Evolutionary conservation across 2,329 filamentous ascomycete genomes (phyloP).

Genomic region (Fusarium sp.): DNA sequence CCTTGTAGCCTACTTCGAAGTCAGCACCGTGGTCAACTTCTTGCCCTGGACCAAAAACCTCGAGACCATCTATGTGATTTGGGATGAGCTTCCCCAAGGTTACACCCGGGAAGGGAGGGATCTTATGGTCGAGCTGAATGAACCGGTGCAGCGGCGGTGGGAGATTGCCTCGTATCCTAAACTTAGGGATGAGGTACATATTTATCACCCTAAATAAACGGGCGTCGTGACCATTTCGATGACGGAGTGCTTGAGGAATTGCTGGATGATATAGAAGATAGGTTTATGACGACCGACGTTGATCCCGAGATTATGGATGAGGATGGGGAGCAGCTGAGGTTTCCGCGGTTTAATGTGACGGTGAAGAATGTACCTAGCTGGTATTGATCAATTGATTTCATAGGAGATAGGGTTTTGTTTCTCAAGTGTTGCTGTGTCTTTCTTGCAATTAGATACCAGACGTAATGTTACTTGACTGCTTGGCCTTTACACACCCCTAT

Average conservation of each 20-base stretch:
- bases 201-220: conserved; percentile 14
- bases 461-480: neutral
- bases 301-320: conserved; percentile 21
- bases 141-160: conserved; percentile 28
- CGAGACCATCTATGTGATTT: conserved; percentile 41
- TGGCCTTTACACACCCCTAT: no score
- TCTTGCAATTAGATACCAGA: neutral
- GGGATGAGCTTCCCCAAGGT: conserved; percentile 41
- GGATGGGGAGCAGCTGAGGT: conserved; percentile 8
- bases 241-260: conserved; percentile 22
- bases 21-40: conserved; percentile 24
- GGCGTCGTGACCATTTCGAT: conserved; percentile 4
- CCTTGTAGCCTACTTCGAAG: conserved; percentile 48
- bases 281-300: conserved; percentile 23
- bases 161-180: conserved; percentile 6
- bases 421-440: neutral
- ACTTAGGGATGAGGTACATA: conserved; percentile 9
- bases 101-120: neutral
- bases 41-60: conserved; percentile 39
- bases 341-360: conserved; percentile 14
- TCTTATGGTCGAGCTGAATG: neutral
- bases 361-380: conserved; percentile 4
- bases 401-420: neutral
- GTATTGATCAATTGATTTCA: neutral
- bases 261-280: conserved; percentile 30